These are phyloP conservation scores for Jatropha podagrica DNA, from an alignment of 441 rosid genomes.

Conservation along the genomic window DNA sequence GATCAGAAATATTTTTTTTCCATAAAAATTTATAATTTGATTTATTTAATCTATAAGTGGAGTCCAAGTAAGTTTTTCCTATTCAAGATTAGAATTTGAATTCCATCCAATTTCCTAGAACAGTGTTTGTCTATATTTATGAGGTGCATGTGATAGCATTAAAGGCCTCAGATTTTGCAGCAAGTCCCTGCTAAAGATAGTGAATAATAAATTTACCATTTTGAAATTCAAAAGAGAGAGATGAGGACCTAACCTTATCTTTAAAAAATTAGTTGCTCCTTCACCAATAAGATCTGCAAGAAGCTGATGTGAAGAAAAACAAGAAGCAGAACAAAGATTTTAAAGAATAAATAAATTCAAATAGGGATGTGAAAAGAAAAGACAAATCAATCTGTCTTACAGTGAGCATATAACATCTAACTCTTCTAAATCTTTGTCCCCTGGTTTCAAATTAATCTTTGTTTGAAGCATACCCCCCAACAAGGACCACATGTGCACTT, in stretches of 20 bases:
- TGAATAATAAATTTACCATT: constrained; percentile 14
- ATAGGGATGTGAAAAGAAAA: neutral
- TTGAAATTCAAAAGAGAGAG: constrained; percentile 22
- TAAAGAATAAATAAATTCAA: constrained; percentile 23
- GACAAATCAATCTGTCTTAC: constrained; percentile 21
- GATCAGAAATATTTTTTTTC: no score
- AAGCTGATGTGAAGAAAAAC: constrained; percentile 18
- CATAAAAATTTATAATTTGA: no score
- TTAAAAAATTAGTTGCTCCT: constrained; percentile 14
- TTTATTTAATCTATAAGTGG: no score
- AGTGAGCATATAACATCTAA: constrained; percentile 12
- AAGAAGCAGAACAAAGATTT: constrained; percentile 18
- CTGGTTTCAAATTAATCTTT: constrained; percentile 19
- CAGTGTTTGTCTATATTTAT: constrained; percentile 36
- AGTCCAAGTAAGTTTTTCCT: no score
- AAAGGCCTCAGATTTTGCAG: constrained; percentile 36
- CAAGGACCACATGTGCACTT: constrained; percentile 38
- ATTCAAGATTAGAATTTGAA: constrained; percentile 31
- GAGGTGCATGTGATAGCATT: constrained; percentile 46
- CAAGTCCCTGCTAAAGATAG: neutral
- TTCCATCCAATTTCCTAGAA: constrained; percentile 26
- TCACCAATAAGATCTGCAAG: constrained; percentile 14
- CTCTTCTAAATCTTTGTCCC: constrained; percentile 30
- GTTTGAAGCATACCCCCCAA: constrained; percentile 29
- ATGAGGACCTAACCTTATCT: constrained; percentile 22